phyloP scores from a whole-genome alignment of 2,329 filamentous ascomycete species.

The Xenoacremonium recifei region DNA sequence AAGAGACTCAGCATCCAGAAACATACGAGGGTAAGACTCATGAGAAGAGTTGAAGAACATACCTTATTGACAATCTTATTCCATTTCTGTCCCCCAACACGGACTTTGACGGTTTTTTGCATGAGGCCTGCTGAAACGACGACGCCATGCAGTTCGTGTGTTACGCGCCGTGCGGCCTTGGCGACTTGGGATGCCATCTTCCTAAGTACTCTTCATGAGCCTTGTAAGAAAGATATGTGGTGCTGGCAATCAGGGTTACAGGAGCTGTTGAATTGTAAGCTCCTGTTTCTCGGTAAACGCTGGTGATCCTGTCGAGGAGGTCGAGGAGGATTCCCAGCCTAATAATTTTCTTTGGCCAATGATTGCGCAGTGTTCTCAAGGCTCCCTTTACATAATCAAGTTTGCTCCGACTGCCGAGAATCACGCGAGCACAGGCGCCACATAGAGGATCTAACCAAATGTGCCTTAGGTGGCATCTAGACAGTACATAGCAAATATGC shows the following conservation, averaged over 20 bases:
- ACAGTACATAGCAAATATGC: no score
- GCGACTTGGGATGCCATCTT: constrained; percentile 42
- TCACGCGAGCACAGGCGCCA: no score
- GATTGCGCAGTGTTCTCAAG: no score
- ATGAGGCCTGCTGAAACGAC: constrained; percentile 77
- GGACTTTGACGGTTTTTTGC: constrained; percentile 77
- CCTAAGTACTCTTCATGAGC: no score
- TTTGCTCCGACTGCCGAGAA: no score
- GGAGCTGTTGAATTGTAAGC: background rate
- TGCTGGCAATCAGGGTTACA: no score
- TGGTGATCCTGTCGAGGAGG: background rate
- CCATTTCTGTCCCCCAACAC: constrained; percentile 69
- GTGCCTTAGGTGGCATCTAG: no score
- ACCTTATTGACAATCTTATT: constrained; percentile 74
- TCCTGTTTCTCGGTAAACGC: constrained; percentile 3
- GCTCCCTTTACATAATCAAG: no score
- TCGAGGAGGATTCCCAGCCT: constrained; percentile 1
- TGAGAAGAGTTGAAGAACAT: constrained; percentile 12
- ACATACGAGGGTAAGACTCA: background rate
- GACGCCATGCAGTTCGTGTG: constrained; percentile 60
- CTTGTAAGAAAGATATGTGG: no score
- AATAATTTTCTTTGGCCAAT: constrained; percentile 21
- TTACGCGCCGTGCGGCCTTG: constrained; percentile 42
- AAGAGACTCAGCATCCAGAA: constrained; percentile 5
- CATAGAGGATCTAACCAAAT: no score